Evolutionary conservation across 306 rosid genomes (phyloP), one percentile per base, ranked within the genome.

Genomic region (Ammopiptanthus mongolicus): DNA sequence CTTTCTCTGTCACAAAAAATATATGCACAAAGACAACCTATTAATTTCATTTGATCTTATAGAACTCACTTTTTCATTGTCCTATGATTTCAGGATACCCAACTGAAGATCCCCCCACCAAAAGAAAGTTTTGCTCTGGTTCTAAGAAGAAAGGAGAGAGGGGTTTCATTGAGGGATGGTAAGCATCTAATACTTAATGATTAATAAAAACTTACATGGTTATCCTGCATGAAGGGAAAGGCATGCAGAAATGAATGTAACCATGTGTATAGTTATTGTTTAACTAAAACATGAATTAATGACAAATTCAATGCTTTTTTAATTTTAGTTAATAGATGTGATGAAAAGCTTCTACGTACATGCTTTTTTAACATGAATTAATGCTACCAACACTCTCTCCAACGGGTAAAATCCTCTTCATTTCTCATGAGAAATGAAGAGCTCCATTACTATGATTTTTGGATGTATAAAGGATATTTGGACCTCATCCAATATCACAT

Each of bases 91-190:
- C 84, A 88, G 96, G 97, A 66, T 88, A 88, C 80, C 97, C 97
- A 56, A 80, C 88, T 3, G 79, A 80, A 70, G 71, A 90, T 76
- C 88, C 87, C 3, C 87, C 84, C 23, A 7, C 84, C 28, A 82
- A 34, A 74, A 81, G 82, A 75, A 80, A 82, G 87, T 62, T 80
- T 8, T 50, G 83, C 68, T 14, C 61, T 1, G n/a, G 74, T 10
- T 15, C 86, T 0, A 88, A 79, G 86, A 88, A 75, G 78, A 88
- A 79, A 82, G 97, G 96, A 62, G 93, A 92, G 3, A 84, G 93
- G 50, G 84, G 96, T 68, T 92, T 90, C 87, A 83, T 90, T 34
- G 96, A 92, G 75, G 97, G 97, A 82, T 92, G 97, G 97, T 92
- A 71, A 76, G 85, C 60, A 73, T 72, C 25, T 13, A 55, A 2